Conservation (phyloP, 495 filamentous ascomycete genomes). For the Penicillium paxilli region DNA sequence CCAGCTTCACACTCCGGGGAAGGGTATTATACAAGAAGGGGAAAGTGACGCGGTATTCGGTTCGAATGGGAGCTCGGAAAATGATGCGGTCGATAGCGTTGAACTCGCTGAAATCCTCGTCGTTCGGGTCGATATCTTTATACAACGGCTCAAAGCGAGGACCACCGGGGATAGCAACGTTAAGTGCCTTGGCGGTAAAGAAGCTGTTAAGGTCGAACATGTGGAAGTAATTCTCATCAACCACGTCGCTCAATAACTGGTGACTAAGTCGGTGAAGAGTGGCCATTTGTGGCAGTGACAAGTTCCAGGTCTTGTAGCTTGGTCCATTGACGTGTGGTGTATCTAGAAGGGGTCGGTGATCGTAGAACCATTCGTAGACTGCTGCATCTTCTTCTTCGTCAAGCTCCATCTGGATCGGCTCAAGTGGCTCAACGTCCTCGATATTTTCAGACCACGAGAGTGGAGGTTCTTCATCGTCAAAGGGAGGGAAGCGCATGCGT, state of each 20-base stretch:
- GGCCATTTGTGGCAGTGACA: constrained; percentile 93
- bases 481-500: constrained; percentile 97
- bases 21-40: constrained; percentile 96
- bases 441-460: constrained; percentile 98
- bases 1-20: constrained; percentile 88
- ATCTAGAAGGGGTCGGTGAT: constrained; percentile 87
- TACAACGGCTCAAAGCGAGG: constrained; percentile 97
- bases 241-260: constrained; percentile 86
- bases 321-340: constrained; percentile 94
- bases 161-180: constrained; percentile 94
- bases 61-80: constrained; percentile 92
- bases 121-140: constrained; percentile 98
- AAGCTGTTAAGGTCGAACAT: constrained; percentile 97
- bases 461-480: constrained; percentile 98
- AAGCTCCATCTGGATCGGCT: constrained; percentile 98
- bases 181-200: constrained; percentile 93
- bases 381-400: constrained; percentile 93
- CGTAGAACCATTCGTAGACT: constrained; percentile 96
- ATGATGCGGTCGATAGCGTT: constrained; percentile 99
- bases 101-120: constrained; percentile 99
- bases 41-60: constrained; percentile 92
- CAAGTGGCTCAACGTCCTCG: constrained; percentile 94
- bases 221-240: constrained; percentile 96
- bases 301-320: constrained; percentile 96
- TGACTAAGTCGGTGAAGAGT: constrained; percentile 89